Evolutionary conservation across 805 yeast genomes (phyloP).

Genomic region (Candida parachauliodes): DNA sequence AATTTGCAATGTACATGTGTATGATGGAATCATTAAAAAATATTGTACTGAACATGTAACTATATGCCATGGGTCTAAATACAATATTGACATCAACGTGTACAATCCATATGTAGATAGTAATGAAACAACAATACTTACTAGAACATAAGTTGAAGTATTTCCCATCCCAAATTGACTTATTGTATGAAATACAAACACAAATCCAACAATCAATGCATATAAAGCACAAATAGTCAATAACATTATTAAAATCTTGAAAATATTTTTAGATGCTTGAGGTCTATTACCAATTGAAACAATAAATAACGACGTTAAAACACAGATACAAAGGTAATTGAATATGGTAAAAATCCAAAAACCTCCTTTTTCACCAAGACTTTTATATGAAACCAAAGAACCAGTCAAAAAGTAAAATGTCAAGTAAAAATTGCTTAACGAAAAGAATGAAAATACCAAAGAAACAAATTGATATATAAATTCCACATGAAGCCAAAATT

Average conservation of each 20-base stretch:
- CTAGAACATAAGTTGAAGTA: conserved; percentile 45
- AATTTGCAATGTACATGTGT: conserved; percentile 87
- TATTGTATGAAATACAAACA: conserved; percentile 62
- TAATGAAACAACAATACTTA: conserved; percentile 79
- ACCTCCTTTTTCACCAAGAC: conserved; percentile 67
- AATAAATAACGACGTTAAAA: conserved; percentile 81
- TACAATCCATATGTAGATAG: conserved; percentile 91
- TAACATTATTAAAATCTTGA: conserved; percentile 66
- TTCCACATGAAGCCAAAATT: conserved; percentile 70
- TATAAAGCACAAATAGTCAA: conserved; percentile 78
- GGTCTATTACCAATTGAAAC: conserved; percentile 97
- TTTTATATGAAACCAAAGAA: conserved; percentile 49
- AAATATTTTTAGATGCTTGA: conserved; percentile 85
- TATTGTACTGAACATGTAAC: conserved; percentile 84
- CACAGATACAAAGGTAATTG: conserved; percentile 80
- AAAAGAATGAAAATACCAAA: conserved; percentile 84
- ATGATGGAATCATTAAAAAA: conserved; percentile 84
- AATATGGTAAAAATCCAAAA: conserved; percentile 78
- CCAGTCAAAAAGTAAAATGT: conserved; percentile 94
- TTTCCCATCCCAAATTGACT: conserved; percentile 38
- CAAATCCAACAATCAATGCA: conserved; percentile 78
- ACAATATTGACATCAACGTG: conserved; percentile 73
- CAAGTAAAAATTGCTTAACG: conserved; percentile 86
- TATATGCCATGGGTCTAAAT: conserved; percentile 96
- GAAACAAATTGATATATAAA: conserved; percentile 79